Base-by-base conservation (phyloP, 805 yeast genomes). In the Wickerhamomyces xylosicus region DNA sequence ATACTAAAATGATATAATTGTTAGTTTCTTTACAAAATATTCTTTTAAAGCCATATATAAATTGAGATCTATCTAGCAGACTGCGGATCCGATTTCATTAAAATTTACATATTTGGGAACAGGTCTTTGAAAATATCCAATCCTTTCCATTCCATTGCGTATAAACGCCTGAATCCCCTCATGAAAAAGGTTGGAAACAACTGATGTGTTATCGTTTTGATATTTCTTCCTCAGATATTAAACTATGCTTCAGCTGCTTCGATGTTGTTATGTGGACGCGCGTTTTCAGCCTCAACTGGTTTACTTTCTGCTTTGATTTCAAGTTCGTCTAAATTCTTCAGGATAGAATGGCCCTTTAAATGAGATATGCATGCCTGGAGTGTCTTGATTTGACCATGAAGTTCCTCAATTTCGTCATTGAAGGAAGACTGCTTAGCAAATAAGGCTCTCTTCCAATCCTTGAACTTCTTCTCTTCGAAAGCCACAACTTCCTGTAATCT, bases 361-460 rank as follows among this genome's bases (percentile, higher is more conserved):
- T 25, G 8, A 4, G 29, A 7, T 11, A 25, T 25, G 4, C 5
- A 4, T 4, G 34, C 41, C 17, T 38, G 44, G 28, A 48, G 33
- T 2, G 6, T 15, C 20, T 21, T 69, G 13, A 48, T 42, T 14
- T 42, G 37, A 1, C 35, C 32, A 19, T 43, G 41, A 25, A 48
- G 37, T 10, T 46, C 51, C 40, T 71, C 76, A 41, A 81, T 68
- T 39, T 73, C 81, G 34, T 62, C 56, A 47, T 79, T 79, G 45
- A 74, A 69, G 38, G 56, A 56, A n/a, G 60, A 62, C 56, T 81
- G 87, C 49, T 72, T 72, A 16, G 63, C 64, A 37, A 71, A 63
- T 36, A 82, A 59, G 0, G 72, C 72, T 40, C 56, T 58, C 50
- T 77, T 77, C 85, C 85, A 78, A 25, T 70, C 75, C 50, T 71